phyloP scores from a whole-genome alignment of 2,329 filamentous ascomycete genomes.

The Massarina eburnea region DNA sequence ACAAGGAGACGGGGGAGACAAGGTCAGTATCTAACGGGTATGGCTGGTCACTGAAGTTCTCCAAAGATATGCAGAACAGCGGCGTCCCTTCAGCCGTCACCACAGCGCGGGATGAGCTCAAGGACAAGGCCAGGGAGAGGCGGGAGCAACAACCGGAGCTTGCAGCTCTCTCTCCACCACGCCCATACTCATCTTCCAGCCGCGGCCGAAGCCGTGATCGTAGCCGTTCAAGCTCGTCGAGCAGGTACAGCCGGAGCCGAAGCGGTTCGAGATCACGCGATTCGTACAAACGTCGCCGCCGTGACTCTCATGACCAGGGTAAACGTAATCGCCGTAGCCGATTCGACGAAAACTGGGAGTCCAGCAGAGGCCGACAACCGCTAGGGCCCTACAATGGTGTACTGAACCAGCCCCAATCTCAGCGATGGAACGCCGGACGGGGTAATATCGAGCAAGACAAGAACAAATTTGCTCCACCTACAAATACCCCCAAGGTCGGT shows the following conservation, averaged over 20 bases:
- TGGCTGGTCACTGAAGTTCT: slow-evolving; percentile 82
- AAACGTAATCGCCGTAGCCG: slow-evolving; percentile 12
- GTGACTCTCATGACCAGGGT: slow-evolving; percentile 11
- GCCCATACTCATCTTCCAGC: background rate
- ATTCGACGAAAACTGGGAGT: slow-evolving; percentile 8
- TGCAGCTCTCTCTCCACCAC: background rate
- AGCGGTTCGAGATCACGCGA: background rate
- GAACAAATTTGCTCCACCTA: slow-evolving; percentile 4
- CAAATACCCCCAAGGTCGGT: slow-evolving; percentile 12
- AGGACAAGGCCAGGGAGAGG: background rate
- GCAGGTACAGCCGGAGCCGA: background rate
- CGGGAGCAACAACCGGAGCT: background rate
- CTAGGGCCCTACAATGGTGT: slow-evolving; percentile 8
- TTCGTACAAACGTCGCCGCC: slow-evolving; percentile 12
- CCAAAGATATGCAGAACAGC: slow-evolving; percentile 71
- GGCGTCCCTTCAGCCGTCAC: slow-evolving; percentile 25
- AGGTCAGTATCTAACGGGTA: slow-evolving; percentile 76
- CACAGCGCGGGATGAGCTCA: slow-evolving; percentile 19
- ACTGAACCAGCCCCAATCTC: background rate
- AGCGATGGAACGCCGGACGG: slow-evolving; percentile 14
- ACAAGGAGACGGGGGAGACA: slow-evolving; percentile 67
- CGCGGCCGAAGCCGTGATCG: slow-evolving; percentile 13
- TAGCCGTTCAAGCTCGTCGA: slow-evolving; percentile 16
- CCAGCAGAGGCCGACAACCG: slow-evolving; percentile 12
- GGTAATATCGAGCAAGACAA: slow-evolving; percentile 7